A percentile compares a stretch with the other conserved stretches of the same genome.
phyloP scores from a whole-genome alignment of 106 monocot species.

The Xerophyta viscosa region DNA sequence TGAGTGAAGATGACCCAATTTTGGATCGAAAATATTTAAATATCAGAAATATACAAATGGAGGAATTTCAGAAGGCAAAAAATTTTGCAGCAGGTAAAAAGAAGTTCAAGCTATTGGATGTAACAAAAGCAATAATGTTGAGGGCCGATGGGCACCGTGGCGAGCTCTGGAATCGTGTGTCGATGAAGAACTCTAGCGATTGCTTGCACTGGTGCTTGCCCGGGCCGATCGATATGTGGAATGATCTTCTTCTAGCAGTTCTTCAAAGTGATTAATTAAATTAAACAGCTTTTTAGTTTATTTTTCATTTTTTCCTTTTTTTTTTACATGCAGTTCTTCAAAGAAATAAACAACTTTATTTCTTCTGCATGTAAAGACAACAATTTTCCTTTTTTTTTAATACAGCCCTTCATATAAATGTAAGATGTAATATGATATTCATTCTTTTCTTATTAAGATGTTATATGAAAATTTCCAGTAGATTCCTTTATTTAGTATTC shows the following conservation, averaged over 20 bases:
- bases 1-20: conserved; percentile 18
- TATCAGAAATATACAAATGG: conserved; percentile 26
- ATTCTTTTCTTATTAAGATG: too few species aligned
- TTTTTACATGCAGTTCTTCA: too few species aligned
- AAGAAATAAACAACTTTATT: too few species aligned
- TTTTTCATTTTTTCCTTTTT: too few species aligned
- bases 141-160: conserved; percentile 25
- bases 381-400: too few species aligned
- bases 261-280: neutral
- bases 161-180: conserved; percentile 11
- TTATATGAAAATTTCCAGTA: too few species aligned
- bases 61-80: conserved; percentile 29
- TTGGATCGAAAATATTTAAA: conserved; percentile 7
- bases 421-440: too few species aligned
- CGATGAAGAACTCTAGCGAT: conserved; percentile 10
- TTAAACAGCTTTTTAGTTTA: too few species aligned
- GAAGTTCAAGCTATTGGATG: conserved; percentile 40
- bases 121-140: conserved; percentile 17
- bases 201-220: conserved; percentile 37
- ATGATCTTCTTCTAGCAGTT: conserved; percentile 8
- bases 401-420: too few species aligned
- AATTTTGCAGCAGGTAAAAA: neutral
- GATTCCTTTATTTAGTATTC: too few species aligned
- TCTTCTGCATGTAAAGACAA: too few species aligned
- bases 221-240: conserved; percentile 29